Percentiles rank a stretch among this genome's conserved stretches.
These are phyloP conservation scores for Castanea mollissima DNA, from an alignment of 306 rosid genomes.

Conservation along the genomic window DNA sequence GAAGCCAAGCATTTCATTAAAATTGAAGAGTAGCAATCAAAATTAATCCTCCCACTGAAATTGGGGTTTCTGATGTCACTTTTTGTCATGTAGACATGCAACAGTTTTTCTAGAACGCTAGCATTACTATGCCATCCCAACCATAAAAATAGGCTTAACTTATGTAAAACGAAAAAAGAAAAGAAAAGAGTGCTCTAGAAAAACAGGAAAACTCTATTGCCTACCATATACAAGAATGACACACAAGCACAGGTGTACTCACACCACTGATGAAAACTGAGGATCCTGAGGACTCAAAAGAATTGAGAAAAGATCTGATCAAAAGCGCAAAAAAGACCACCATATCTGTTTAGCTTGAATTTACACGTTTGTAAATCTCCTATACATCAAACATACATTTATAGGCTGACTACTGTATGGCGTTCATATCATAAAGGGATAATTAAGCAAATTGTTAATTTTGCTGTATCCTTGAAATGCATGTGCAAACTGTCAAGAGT, in stretches of 20 bases:
- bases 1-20: not conserved
- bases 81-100: not conserved
- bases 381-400: not conserved
- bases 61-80: not conserved
- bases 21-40: not conserved
- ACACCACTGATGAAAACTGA: not conserved
- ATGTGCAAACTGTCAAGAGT: not conserved
- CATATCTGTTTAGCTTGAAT: not conserved
- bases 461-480: not conserved
- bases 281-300: conserved; percentile 1
- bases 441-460: not conserved
- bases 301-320: not conserved
- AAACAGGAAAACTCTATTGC: not conserved
- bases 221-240: not conserved
- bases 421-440: not conserved
- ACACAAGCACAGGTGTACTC: not conserved
- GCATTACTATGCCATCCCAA: not conserved
- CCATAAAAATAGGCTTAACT: not conserved
- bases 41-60: not conserved
- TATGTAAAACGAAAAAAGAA: not conserved
- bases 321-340: not conserved
- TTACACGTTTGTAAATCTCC: not conserved
- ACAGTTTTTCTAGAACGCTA: not conserved
- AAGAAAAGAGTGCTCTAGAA: not conserved
- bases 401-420: not conserved